A percentile compares a stretch with the other conserved stretches of the same genome.
Evolutionary conservation across 2,329 filamentous ascomycete species (phyloP).

Genomic region (Thyridium curvatum): DNA sequence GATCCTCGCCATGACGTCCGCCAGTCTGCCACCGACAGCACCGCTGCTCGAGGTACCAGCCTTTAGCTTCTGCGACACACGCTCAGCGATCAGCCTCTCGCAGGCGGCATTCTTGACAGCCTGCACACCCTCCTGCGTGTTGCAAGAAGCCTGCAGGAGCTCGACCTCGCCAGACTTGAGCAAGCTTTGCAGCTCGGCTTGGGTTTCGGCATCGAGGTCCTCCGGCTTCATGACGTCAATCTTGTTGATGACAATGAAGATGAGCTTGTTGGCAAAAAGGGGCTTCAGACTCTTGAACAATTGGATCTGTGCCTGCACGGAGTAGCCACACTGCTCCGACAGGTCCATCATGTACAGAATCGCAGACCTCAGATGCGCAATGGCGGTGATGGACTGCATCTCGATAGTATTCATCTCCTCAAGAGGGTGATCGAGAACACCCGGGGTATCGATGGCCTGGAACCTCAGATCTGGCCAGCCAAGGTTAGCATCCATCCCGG

Average conservation of each 20-base stretch:
- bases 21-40: constrained; percentile 71
- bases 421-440: constrained; percentile 92
- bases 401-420: constrained; percentile 99
- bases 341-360: constrained; percentile 98
- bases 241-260: constrained; percentile 97
- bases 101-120: constrained; percentile 93
- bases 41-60: constrained; percentile 75
- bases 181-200: constrained; percentile 71
- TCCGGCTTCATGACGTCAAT: constrained; percentile 87
- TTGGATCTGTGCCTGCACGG: constrained; percentile 84
- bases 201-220: constrained; percentile 73
- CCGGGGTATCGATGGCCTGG: constrained; percentile 92
- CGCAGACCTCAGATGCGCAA: constrained; percentile 90
- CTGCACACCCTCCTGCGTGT: constrained; percentile 89
- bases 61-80: constrained; percentile 94
- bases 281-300: constrained; percentile 97
- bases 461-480: constrained; percentile 29
- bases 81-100: constrained; percentile 84
- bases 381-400: constrained; percentile 97
- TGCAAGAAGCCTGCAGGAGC: constrained; percentile 88
- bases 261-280: constrained; percentile 93
- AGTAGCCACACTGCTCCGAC: constrained; percentile 94
- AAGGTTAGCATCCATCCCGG: neutral
- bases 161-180: constrained; percentile 86
- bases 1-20: constrained; percentile 87